Base-by-base conservation (phyloP, 768 basidiomycete genomes). In the Russula earlei region DNA sequence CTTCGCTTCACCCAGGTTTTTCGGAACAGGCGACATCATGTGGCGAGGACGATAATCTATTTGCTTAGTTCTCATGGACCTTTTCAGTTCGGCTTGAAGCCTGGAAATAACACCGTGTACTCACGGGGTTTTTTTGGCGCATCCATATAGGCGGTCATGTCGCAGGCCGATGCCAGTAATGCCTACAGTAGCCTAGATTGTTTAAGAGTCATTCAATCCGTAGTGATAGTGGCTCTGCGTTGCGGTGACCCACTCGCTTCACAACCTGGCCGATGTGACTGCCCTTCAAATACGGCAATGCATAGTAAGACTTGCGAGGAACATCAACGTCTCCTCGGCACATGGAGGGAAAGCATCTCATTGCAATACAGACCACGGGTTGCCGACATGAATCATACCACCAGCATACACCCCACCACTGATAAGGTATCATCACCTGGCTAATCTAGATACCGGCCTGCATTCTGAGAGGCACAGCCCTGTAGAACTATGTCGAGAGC, bases 81-180 rank as follows among this genome's bases (percentile, higher is more conserved):
- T 24, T 49, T 33, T 44, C 42, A 19, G n/a, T n/a, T n/a, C n/a
- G n/a, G n/a, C 10, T 17, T 19, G 19, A 33, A 15, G 17, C 10
- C 25, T 14, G 24, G 17, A 37, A 27, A 11, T 8, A 15, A 24
- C n/a, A 24, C 41, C 4, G 25, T 22, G 37, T 17, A 25, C 36
- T 44, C 33, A 49, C 40, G 37, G 14, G 9, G 45, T 25, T 24
- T 11, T 40, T 56, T 31, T 20, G 4, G 7, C 10, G 33, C 11
- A 36, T 50, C 17, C 27, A 25, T 12, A 38, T 51, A 52, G 44
- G 55, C 29, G 49, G 50, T 52, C 50, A 12, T 31, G 37, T 52
- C 53, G 44, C 55, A 0, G 38, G 55, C 29, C 38, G 49, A 46
- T 17, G 50, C 46, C 49, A 34, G 20, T 34, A 56, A 56, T 56